Percentiles rank a stretch among this genome's conserved stretches.
Evolutionary conservation across 257 asterid species (phyloP).

Genomic region (Petrea volubilis): DNA sequence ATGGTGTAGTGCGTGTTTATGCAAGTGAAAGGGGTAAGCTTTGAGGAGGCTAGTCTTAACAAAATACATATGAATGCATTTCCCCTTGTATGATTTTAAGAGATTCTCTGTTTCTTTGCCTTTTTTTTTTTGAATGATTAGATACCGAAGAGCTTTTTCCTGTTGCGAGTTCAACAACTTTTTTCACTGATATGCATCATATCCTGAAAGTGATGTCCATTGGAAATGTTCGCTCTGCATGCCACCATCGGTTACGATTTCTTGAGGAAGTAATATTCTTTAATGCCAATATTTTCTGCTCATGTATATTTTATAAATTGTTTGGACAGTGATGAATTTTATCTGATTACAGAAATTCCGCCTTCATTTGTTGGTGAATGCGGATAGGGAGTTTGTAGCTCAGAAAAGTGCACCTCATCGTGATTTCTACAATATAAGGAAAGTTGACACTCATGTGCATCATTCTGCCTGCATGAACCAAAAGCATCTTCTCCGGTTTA

Average conservation of each 20-base stretch:
- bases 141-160: constrained; percentile 84
- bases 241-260: constrained; percentile 81
- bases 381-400: constrained; percentile 86
- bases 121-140: constrained; percentile 25
- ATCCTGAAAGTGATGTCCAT: constrained; percentile 73
- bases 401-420: constrained; percentile 98
- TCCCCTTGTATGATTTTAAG: neutral
- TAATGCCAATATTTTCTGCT: constrained; percentile 22
- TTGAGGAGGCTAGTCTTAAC: constrained; percentile 18
- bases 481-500: constrained; percentile 90
- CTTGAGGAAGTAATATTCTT: constrained; percentile 74
- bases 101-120: neutral
- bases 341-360: constrained; percentile 70
- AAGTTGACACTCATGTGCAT: constrained; percentile 93
- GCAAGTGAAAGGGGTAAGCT: constrained; percentile 70
- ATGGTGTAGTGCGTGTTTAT: constrained; percentile 84
- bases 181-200: constrained; percentile 91
- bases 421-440: constrained; percentile 87
- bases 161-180: constrained; percentile 74
- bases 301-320: constrained; percentile 13
- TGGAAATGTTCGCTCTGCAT: constrained; percentile 81
- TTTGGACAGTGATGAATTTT: constrained; percentile 15
- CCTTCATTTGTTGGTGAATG: constrained; percentile 78
- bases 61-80: constrained; percentile 1
- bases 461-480: constrained; percentile 99